Conservation (phyloP, 2,329 filamentous ascomycete genomes). For the Chaetomiaceae sp. region DNA sequence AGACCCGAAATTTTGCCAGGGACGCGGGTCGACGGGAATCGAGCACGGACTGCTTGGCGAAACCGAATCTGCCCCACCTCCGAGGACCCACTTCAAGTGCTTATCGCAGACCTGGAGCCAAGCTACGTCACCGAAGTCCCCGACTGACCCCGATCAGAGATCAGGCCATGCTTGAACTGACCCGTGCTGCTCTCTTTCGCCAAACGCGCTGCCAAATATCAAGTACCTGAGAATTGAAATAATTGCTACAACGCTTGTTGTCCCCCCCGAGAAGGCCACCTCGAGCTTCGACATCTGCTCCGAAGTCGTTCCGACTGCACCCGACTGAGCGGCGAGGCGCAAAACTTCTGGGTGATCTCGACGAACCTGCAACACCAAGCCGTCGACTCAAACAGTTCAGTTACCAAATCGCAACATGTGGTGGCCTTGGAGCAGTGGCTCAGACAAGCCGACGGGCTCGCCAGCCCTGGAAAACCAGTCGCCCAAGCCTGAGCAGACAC, state of each 20-base stretch:
- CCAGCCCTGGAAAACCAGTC: slow-evolving; percentile 19
- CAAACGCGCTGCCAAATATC: too few species aligned
- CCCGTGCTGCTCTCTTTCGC: too few species aligned
- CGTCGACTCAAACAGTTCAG: background rate
- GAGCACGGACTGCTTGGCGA: background rate
- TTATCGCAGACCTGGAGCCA: background rate
- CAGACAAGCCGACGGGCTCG: slow-evolving; percentile 29
- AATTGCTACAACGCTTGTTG: too few species aligned
- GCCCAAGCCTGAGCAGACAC: slow-evolving; percentile 24
- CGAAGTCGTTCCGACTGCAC: background rate
- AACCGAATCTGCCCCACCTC: background rate
- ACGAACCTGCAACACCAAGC: background rate
- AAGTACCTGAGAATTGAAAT: too few species aligned
- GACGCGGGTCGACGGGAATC: background rate
- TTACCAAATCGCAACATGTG: slow-evolving; percentile 23
- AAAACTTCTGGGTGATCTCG: background rate
- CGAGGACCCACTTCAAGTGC: background rate
- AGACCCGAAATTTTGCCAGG: slow-evolving; percentile 26
- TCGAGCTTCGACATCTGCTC: background rate
- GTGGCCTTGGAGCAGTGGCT: slow-evolving; percentile 39
- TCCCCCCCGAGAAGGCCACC: background rate
- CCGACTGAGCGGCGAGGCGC: background rate
- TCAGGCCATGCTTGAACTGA: too few species aligned
- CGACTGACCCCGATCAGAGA: too few species aligned
- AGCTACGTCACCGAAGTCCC: background rate